Evolutionary conservation across 2,329 filamentous ascomycete species (phyloP), one percentile per base, ranked within the genome.

Genomic region (Albifimbria verrucaria): DNA sequence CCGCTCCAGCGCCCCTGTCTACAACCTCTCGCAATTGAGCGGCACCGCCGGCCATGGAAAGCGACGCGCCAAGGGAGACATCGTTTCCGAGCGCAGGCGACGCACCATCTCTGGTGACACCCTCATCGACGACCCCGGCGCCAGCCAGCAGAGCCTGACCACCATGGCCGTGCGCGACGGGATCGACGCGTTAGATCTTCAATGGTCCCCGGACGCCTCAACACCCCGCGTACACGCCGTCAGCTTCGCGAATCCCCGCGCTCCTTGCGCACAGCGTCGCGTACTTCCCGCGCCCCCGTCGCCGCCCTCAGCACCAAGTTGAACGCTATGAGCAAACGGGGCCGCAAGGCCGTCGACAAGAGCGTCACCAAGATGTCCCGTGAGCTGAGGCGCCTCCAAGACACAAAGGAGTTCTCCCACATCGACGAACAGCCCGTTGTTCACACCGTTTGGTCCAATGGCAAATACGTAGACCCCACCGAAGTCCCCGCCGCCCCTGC

Each of bases 21-120:
- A 90, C 71, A 90, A 90, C 61, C 71, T 88, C 17, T 77, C 82
- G 57, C 78, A 81, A 60, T 74, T 88, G 49, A 79, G 77, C 53
- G 85, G 85, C 59, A 88, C 82, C 47, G 77, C 79, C 24, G 76
- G 79, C 43, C 84, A 87, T 59, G 83, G 79, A 49, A 82, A 79
- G 60, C 78, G 72, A 70, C 77, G 72, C 68, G 67, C 77, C 44
- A 82, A 79, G 45, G 77, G 80, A 54, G 79, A 82, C 56, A 60
- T 67, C 23, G 73, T 77, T 11, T 64, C 68, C 26, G 68, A 76
- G 39, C 72, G 74, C 55, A 73, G 73, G 49, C 75, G 78, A 55
- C 72, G 75, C 52, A 77, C 76, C 23, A 71, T 77, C 41, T 75
- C 75, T 2, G 75, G 72, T 25, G 73, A 73, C 36, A 68, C 67